Percentiles rank a stretch among this genome's conserved stretches.
These are phyloP conservation scores for Aspergillus tubingensis DNA, from an alignment of 2,329 filamentous ascomycete genomes.

Conservation along the genomic window DNA sequence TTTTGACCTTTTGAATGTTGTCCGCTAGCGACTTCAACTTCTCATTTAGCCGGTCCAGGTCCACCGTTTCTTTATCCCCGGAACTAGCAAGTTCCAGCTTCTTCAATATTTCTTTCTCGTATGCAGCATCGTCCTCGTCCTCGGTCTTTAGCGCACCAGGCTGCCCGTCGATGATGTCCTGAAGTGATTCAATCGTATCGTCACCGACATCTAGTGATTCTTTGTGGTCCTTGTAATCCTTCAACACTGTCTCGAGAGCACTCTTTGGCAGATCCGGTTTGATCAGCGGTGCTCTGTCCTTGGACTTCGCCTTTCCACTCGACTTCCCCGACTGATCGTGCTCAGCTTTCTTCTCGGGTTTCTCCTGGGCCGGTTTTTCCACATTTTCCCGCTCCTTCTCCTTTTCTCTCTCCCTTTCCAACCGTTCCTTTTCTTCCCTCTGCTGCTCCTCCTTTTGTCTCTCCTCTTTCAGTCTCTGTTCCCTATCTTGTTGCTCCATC, in stretches of 20 bases:
- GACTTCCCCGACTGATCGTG: not conserved
- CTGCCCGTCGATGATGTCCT: constrained; percentile 41
- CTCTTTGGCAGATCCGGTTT: constrained; percentile 46
- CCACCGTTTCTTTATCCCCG: constrained; percentile 25
- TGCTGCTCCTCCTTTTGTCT: constrained; percentile 7
- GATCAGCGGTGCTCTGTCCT: constrained; percentile 29
- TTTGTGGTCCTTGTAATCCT: constrained; percentile 42
- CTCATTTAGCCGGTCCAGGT: constrained; percentile 41
- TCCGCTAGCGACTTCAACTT: constrained; percentile 44
- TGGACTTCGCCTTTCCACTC: constrained; percentile 6
- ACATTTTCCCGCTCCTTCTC: not conserved
- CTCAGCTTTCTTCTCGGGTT: not conserved
- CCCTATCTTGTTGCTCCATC: not conserved
- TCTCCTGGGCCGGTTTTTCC: not conserved
- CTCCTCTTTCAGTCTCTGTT: not conserved
- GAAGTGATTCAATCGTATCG: constrained; percentile 49
- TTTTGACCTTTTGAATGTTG: constrained; percentile 45
- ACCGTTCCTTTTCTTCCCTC: constrained; percentile 1
- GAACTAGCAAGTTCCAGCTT: constrained; percentile 25
- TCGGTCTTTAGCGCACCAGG: constrained; percentile 30
- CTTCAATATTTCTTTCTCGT: constrained; percentile 33
- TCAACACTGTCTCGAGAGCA: constrained; percentile 44
- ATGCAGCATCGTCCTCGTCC: constrained; percentile 34
- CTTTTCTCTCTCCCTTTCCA: not conserved
- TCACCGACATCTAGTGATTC: constrained; percentile 44